Base-by-base conservation (phyloP, 768 basidiomycete species). In the Omphalotus guepiniiformis region DNA sequence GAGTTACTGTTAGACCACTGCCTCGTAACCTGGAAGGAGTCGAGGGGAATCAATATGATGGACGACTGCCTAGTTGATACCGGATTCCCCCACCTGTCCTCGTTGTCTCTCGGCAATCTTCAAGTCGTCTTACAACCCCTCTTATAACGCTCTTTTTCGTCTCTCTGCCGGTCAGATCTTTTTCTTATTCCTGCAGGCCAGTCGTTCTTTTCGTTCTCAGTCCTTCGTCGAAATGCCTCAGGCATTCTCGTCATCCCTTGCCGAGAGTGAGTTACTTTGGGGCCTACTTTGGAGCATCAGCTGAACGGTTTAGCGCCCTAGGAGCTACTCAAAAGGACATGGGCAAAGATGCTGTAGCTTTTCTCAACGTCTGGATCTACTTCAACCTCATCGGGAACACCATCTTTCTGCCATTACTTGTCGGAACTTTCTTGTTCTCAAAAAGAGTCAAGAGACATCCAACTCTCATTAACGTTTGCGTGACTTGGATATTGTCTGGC, bases 401-500 rank as follows among this genome's bases (percentile, higher is more conserved):
- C 42, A 59, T 76, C 41, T 56, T 74, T 13, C 62, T 76, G 11
- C 70, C 71, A 6, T 48, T 75, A 39, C 67, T 79, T 39, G 63
- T 74, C 34, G 54, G 58, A 19, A 77, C 73, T 2, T 72, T 77
- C 54, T 42, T 77, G 5, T 58, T 75, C 35, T 67, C 72, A 6
- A 67, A 58, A 40, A 57, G 60, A 3, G 67, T 62, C 15, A 63
- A 61, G 36, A 66, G 73, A 36, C 73, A 74, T 51, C 68, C 70
- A 1, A 67, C 69, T 2, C 58, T 79, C 32, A 60, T 78, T 36
- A 76, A 75, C 44, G 58, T 76, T 3, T 74, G 71, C 51, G 63
- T 73, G 21, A 72, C 71, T 8, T 76, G 73, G 73, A 73, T 75
- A 15, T 54, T 77, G 16, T 69, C 72, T 3, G 73, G 71, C 2